These are phyloP conservation scores for Penicillium pancosmium DNA, from an alignment of 495 filamentous ascomycete genomes.

Conservation along the genomic window DNA sequence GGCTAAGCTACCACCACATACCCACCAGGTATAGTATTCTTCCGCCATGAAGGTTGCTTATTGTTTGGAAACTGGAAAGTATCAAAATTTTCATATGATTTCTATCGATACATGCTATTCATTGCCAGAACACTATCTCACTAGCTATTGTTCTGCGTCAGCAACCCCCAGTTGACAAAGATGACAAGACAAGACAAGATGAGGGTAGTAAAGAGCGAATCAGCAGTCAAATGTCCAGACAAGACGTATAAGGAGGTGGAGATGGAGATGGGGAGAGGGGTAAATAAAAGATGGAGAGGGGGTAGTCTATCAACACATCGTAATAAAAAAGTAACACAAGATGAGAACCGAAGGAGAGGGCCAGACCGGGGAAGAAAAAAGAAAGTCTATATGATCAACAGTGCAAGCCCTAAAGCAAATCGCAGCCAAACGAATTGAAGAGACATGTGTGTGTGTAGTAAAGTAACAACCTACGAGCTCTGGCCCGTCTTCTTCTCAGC, in stretches of 20 bases:
- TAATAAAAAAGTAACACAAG: slow-evolving; percentile 27
- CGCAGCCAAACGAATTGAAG: not conserved
- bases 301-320: slow-evolving; percentile 32
- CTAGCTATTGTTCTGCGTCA: not conserved
- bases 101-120: slow-evolving; percentile 1
- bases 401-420: slow-evolving; percentile 5
- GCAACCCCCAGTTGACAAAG: not conserved
- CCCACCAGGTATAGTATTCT: no score
- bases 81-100: not conserved
- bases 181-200: not conserved
- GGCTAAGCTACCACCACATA: no score
- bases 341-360: slow-evolving; percentile 23
- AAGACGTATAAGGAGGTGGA: slow-evolving; percentile 13
- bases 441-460: not conserved
- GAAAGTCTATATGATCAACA: slow-evolving; percentile 24
- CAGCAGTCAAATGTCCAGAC: slow-evolving; percentile 3
- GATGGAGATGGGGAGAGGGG: not conserved
- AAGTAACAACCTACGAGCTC: slow-evolving; percentile 20
- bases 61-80: no score
- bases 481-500: slow-evolving; percentile 36
- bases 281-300: slow-evolving; percentile 6
- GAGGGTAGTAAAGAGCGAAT: not conserved
- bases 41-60: no score
- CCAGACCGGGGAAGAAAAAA: slow-evolving; percentile 7
- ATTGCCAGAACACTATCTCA: not conserved